Percentiles rank a stretch among this genome's conserved stretches.
These are phyloP conservation scores for Kodamaea anthophila DNA, from an alignment of 1,139 yeast species.

Conservation along the genomic window DNA sequence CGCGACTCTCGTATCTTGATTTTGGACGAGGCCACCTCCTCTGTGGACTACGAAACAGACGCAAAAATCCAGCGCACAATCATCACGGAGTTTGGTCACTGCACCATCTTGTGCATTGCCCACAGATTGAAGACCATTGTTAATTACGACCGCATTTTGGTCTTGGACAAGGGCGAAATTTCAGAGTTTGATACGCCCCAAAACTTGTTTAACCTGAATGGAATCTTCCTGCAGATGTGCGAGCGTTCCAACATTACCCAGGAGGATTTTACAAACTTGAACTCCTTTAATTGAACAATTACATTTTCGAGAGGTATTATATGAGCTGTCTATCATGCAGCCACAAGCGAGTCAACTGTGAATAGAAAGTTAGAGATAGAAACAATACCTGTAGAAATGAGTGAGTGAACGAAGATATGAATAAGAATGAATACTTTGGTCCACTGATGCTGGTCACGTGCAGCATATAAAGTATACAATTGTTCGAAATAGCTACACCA, in stretches of 20 bases:
- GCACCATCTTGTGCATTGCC: conserved; percentile 39
- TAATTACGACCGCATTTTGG: conserved; percentile 32
- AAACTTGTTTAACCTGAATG: conserved; percentile 17
- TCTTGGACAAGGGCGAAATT: conserved; percentile 26
- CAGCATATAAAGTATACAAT: no score
- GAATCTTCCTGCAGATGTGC: conserved; percentile 32
- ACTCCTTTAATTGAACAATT: no score
- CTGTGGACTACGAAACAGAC: conserved; percentile 41
- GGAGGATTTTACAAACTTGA: no score
- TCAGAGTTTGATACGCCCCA: conserved; percentile 22
- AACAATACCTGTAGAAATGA: no score
- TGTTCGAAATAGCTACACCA: no score
- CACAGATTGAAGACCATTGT: conserved; percentile 36
- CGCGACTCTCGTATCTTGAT: conserved; percentile 32
- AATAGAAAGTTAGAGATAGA: no score
- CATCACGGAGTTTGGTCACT: conserved; percentile 26
- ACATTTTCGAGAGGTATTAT: no score
- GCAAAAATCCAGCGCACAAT: conserved; percentile 33
- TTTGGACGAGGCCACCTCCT: conserved; percentile 39
- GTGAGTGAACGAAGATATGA: no score
- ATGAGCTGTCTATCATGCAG: no score
- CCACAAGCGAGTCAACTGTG: no score
- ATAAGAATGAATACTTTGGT: no score
- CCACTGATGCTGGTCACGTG: no score
- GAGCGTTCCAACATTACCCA: conserved; percentile 20